Percentiles rank a stretch among this genome's conserved stretches.
These are phyloP conservation scores for Gastrolobium villosum DNA, from an alignment of 306 rosid species.

Conservation along the genomic window DNA sequence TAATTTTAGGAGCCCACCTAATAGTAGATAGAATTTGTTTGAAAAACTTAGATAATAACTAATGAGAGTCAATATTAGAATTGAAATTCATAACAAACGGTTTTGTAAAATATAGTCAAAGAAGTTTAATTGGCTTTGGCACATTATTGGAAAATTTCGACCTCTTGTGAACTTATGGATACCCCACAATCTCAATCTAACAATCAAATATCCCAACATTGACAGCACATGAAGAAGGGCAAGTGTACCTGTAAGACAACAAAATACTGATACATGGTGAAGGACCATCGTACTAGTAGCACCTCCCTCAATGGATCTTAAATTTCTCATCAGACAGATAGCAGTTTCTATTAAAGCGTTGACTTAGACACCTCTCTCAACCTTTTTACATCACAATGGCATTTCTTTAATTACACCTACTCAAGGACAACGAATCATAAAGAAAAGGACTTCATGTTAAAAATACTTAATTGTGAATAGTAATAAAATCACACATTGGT, in stretches of 20 bases:
- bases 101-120: background rate
- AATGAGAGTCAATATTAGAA: background rate
- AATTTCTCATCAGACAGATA: background rate
- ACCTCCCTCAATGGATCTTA: background rate
- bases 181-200: background rate
- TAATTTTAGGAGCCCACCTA: background rate
- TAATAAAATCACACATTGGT: too few species aligned
- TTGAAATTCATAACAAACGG: background rate
- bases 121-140: background rate
- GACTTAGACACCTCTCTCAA: background rate
- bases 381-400: background rate
- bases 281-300: background rate
- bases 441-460: background rate
- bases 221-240: background rate
- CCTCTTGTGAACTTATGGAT: background rate
- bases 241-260: background rate
- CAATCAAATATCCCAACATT: background rate
- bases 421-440: background rate
- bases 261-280: background rate
- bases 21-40: background rate
- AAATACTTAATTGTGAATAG: too few species aligned
- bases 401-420: background rate
- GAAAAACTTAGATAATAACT: background rate
- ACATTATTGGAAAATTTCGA: background rate
- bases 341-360: background rate